These are phyloP conservation scores for Talaromyces albobiverticillius DNA, from an alignment of 2,329 filamentous ascomycete genomes.

Conservation along the genomic window DNA sequence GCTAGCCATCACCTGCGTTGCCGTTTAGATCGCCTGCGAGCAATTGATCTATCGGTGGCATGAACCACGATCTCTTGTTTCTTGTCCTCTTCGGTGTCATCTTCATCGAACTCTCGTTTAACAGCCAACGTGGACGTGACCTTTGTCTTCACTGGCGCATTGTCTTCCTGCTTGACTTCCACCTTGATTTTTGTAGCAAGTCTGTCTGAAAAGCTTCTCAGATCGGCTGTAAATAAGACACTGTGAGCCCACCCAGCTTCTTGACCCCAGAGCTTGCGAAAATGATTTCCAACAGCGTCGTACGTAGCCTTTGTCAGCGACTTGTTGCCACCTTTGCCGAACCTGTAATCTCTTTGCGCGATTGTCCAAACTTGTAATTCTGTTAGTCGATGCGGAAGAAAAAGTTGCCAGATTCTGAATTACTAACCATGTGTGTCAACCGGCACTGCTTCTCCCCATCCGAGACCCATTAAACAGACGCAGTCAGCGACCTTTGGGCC, in stretches of 20 bases:
- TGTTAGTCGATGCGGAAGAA: neutral
- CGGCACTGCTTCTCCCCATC: constrained; percentile 92
- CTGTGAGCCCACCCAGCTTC: constrained; percentile 98
- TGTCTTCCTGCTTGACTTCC: constrained; percentile 29
- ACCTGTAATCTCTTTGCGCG: constrained; percentile 90
- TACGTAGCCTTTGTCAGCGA: constrained; percentile 87
- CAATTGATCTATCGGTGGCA: constrained; percentile 7
- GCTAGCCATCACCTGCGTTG: constrained; percentile 3
- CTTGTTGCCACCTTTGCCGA: constrained; percentile 77
- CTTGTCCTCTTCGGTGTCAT: constrained; percentile 14
- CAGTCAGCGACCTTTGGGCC: constrained; percentile 97
- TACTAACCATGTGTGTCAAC: constrained; percentile 79
- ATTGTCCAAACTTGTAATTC: constrained; percentile 81
- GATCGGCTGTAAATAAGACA: constrained; percentile 89
- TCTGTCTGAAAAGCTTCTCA: constrained; percentile 76
- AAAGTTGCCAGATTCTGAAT: constrained; percentile 2
- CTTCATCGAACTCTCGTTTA: constrained; percentile 24
- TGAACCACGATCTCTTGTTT: constrained; percentile 9
- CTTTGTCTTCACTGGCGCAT: constrained; percentile 26
- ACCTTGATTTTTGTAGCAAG: constrained; percentile 41
- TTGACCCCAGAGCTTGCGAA: constrained; percentile 82
- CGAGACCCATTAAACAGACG: constrained; percentile 91
- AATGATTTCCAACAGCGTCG: constrained; percentile 84
- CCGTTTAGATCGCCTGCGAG: constrained; percentile 13
- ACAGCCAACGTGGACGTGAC: constrained; percentile 25